phyloP scores from a whole-genome alignment of 2,329 filamentous ascomycete genomes.

The Arthrobotrys sphaeroides region DNA sequence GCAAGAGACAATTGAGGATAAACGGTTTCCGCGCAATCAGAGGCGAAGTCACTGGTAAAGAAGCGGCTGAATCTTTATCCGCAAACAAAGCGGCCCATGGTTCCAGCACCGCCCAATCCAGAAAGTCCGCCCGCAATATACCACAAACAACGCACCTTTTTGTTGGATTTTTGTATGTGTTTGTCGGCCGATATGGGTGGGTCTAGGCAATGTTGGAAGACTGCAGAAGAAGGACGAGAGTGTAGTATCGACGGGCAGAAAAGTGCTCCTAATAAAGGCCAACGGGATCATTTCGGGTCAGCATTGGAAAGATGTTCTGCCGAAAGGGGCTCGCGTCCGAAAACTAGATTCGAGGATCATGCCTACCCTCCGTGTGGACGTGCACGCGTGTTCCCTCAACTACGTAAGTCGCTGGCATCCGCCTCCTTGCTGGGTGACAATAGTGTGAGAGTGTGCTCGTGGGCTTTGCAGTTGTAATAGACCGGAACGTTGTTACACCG shows the following conservation, averaged over 20 bases:
- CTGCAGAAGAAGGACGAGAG: slow-evolving; percentile 33
- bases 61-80: slow-evolving; percentile 33
- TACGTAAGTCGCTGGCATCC: slow-evolving; percentile 57
- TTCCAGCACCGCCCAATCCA: slow-evolving; percentile 22
- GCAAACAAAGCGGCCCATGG: slow-evolving; percentile 31
- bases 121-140: slow-evolving; percentile 11
- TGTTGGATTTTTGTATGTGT: slow-evolving; percentile 7
- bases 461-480: slow-evolving; percentile 62
- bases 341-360: slow-evolving; percentile 62
- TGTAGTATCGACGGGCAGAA: slow-evolving; percentile 32
- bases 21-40: slow-evolving; percentile 17
- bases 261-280: neutral
- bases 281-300: slow-evolving; percentile 39
- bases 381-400: slow-evolving; percentile 64
- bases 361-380: slow-evolving; percentile 62
- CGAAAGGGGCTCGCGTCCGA: slow-evolving; percentile 70
- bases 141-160: slow-evolving; percentile 31
- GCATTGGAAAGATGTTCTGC: slow-evolving; percentile 63
- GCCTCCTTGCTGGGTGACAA: neutral
- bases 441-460: neutral
- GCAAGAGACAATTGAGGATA: slow-evolving; percentile 12
- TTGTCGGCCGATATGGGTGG: slow-evolving; percentile 37
- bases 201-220: slow-evolving; percentile 20
- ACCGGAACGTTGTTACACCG: slow-evolving; percentile 74
- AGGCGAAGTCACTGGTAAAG: slow-evolving; percentile 18